Percentiles rank a stretch among this genome's conserved stretches.
These are phyloP conservation scores for Zelonia costaricensis DNA, from an alignment of 208 protist genomes.

Conservation along the genomic window DNA sequence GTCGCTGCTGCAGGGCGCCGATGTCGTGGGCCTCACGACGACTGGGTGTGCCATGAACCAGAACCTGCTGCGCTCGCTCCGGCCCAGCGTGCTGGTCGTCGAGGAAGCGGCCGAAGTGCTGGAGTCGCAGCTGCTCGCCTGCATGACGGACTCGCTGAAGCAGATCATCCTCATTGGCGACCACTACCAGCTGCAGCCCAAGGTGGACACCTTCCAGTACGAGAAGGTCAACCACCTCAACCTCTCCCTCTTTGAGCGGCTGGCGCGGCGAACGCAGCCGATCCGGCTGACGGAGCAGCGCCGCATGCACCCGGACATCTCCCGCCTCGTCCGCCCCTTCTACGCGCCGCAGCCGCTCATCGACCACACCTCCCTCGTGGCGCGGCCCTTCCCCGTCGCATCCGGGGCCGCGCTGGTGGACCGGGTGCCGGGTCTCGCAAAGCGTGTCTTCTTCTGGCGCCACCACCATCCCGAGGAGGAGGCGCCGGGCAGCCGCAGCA, in stretches of 20 bases:
- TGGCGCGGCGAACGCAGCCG: conserved; percentile 44
- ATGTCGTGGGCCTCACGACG: conserved; percentile 94
- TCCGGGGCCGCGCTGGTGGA: conserved; percentile 33
- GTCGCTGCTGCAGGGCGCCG: conserved; percentile 70
- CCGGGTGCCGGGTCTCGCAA: conserved; percentile 64
- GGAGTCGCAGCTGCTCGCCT: conserved; percentile 91
- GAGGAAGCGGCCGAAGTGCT: conserved; percentile 95
- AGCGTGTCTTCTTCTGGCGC: conserved; percentile 89
- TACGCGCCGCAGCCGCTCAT: conserved; percentile 69
- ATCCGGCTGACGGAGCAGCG: conserved; percentile 90
- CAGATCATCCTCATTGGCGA: conserved; percentile 93
- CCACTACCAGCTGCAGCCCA: conserved; percentile 93
- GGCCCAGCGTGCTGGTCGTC: conserved; percentile 88
- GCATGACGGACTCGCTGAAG: conserved; percentile 89
- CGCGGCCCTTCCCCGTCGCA: conserved; percentile 62
- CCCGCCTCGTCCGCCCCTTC: conserved; percentile 84
- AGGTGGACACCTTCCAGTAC: conserved; percentile 90
- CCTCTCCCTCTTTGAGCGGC: conserved; percentile 90
- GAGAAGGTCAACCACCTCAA: conserved; percentile 88
- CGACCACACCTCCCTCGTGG: conserved; percentile 56
- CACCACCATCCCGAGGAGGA: conserved; percentile 86
- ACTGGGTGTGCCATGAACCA: conserved; percentile 92
- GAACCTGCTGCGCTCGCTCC: conserved; percentile 81
- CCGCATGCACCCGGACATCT: conserved; percentile 89
- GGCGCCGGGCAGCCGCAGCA: conserved; percentile 75